Evolutionary conservation across 2,329 filamentous ascomycete genomes (phyloP).

Genomic region (Xylariaceae sp.): DNA sequence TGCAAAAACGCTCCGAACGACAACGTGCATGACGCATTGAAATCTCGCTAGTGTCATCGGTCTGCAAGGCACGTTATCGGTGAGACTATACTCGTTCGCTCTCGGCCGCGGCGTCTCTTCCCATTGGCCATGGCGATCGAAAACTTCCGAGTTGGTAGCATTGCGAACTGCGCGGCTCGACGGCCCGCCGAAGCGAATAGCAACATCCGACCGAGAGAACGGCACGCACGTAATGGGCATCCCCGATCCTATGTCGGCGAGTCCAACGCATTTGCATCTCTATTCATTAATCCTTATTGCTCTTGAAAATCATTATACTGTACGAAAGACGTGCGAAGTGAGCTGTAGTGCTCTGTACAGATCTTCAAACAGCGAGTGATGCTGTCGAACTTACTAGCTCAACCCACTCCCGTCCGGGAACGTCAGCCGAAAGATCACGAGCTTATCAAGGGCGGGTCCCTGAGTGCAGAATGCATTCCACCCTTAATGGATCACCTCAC

Average conservation of each 20-base stretch:
- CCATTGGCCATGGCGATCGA: slow-evolving; percentile 21
- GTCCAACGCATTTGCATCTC: too few relatives aligned
- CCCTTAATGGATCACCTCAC: slow-evolving; percentile 8
- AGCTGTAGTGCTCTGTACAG: too few relatives aligned
- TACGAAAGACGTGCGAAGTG: too few relatives aligned
- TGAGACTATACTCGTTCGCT: slow-evolving; percentile 13
- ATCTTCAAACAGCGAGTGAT: too few relatives aligned
- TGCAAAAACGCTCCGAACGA: too few relatives aligned
- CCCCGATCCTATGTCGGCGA: too few relatives aligned
- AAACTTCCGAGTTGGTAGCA: slow-evolving; percentile 18
- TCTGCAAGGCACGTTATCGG: slow-evolving; percentile 23
- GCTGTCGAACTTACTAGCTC: too few relatives aligned
- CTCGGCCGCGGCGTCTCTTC: slow-evolving; percentile 13
- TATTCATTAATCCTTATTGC: too few relatives aligned
- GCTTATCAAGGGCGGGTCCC: slow-evolving; percentile 6
- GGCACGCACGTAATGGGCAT: too few relatives aligned
- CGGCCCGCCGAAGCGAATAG: slow-evolving; percentile 27
- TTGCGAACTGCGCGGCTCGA: slow-evolving; percentile 18
- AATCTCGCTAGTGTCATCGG: slow-evolving; percentile 11
- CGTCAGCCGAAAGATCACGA: slow-evolving; percentile 9
- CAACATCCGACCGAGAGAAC: slow-evolving; percentile 2
- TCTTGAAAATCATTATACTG: too few relatives aligned
- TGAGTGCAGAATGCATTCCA: slow-evolving; percentile 3
- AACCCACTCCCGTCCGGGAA: too few relatives aligned
- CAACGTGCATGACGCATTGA: slow-evolving; percentile 7